These are phyloP conservation scores for Huiozyma sinensis DNA, from an alignment of 805 yeast species.

Conservation along the genomic window DNA sequence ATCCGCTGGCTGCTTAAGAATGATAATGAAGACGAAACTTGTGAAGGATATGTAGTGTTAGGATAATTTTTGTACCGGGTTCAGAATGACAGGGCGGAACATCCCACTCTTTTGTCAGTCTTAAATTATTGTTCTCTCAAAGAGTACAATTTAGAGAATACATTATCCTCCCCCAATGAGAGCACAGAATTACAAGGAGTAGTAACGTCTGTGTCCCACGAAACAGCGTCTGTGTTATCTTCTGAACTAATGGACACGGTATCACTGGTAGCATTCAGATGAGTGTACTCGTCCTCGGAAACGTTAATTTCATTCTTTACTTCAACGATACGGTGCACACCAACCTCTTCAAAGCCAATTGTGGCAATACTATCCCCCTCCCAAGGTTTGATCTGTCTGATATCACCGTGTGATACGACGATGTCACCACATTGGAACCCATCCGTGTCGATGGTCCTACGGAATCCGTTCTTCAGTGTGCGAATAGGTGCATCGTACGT, in stretches of 20 bases:
- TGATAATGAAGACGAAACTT: too few species aligned
- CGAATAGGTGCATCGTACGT: background rate
- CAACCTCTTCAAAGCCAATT: constrained; percentile 16
- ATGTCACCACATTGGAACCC: constrained; percentile 19
- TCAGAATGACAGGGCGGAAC: too few species aligned
- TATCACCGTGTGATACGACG: constrained; percentile 7
- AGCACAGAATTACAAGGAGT: background rate
- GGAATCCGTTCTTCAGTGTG: constrained; percentile 2
- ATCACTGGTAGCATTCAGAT: background rate
- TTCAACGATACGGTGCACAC: constrained; percentile 17
- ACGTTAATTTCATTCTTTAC: constrained; percentile 4
- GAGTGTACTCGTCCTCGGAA: background rate
- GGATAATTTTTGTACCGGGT: too few species aligned
- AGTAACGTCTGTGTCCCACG: background rate
- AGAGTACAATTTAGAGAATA: background rate
- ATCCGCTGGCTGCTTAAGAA: too few species aligned
- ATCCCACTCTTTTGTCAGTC: too few species aligned
- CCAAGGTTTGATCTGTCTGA: constrained; percentile 1
- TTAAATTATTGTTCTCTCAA: background rate
- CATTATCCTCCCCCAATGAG: background rate
- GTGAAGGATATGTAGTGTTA: too few species aligned
- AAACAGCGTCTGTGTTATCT: background rate
- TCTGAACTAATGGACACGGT: background rate
- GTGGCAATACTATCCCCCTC: constrained; percentile 5
- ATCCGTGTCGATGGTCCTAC: background rate